A percentile compares a stretch with the other conserved stretches of the same genome.
Conservation (phyloP, 2,329 filamentous ascomycete genomes). For the Pseudogymnoascus sp. region DNA sequence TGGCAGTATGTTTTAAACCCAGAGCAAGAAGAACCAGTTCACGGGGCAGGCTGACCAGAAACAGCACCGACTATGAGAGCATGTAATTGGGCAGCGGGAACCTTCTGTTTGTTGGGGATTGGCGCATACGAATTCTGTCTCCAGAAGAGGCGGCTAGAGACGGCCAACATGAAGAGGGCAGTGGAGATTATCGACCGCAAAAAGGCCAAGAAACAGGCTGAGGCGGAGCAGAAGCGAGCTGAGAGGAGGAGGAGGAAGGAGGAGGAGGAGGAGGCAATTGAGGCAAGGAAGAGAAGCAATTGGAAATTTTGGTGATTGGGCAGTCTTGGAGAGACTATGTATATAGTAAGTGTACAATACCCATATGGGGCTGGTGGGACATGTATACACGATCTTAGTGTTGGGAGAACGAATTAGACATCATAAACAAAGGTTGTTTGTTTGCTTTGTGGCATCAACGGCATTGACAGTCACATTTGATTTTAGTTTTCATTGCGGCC, state of each 20-base stretch:
- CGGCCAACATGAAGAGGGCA: slow-evolving; percentile 73
- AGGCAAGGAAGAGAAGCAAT: slow-evolving; percentile 7
- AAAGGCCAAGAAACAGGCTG: slow-evolving; percentile 53
- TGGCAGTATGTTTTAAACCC: slow-evolving; percentile 47
- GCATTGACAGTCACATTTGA: neutral
- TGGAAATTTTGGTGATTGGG: slow-evolving; percentile 9
- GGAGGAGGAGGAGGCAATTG: slow-evolving; percentile 31
- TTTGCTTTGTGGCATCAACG: neutral
- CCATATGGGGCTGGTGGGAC: neutral
- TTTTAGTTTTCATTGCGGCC: neutral
- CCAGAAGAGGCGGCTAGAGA: slow-evolving; percentile 62
- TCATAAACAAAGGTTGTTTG: neutral
- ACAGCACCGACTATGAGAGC: slow-evolving; percentile 54
- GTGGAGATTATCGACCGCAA: slow-evolving; percentile 73
- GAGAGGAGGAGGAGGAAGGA: slow-evolving; percentile 36
- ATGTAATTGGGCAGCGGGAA: slow-evolving; percentile 77
- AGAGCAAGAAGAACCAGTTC: neutral
- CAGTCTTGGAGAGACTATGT: neutral
- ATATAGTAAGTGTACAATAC: slow-evolving; percentile 11
- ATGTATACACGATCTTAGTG: neutral
- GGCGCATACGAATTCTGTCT: slow-evolving; percentile 79
- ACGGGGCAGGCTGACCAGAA: slow-evolving; percentile 13
- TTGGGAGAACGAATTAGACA: neutral
- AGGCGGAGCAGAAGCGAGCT: slow-evolving; percentile 30
- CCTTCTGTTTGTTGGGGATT: slow-evolving; percentile 61